Conservation (phyloP, 805 yeast genomes). For the Kazachstania bromeliacearum region DNA sequence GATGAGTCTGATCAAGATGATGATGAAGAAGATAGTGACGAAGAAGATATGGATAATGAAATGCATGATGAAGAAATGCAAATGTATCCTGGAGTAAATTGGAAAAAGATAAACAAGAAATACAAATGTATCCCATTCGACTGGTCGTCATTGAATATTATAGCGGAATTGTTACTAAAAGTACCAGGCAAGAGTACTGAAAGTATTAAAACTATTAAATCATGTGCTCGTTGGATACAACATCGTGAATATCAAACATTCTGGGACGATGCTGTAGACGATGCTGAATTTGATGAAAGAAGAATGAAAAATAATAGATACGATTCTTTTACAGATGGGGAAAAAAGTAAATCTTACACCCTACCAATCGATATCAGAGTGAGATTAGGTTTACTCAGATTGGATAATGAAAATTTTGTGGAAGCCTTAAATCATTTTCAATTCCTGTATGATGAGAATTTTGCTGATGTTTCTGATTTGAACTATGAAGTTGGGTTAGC, state of each 20-base stretch:
- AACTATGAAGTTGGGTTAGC: slow-evolving; percentile 68
- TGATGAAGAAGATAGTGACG: slow-evolving; percentile 11
- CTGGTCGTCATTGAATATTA: slow-evolving; percentile 82
- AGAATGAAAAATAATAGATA: slow-evolving; percentile 41
- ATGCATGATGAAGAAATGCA: slow-evolving; percentile 18
- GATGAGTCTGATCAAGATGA: slow-evolving; percentile 17
- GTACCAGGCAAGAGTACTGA: slow-evolving; percentile 42
- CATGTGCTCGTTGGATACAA: slow-evolving; percentile 77
- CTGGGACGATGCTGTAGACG: slow-evolving; percentile 45
- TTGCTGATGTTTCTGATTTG: slow-evolving; percentile 60
- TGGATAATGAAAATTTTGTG: slow-evolving; percentile 49
- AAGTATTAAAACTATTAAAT: slow-evolving; percentile 57
- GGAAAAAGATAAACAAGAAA: slow-evolving; percentile 23
- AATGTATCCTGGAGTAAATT: slow-evolving; percentile 21
- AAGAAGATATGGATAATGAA: slow-evolving; percentile 8
- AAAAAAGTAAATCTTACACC: slow-evolving; percentile 34
- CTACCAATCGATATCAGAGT: slow-evolving; percentile 84
- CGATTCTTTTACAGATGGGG: slow-evolving; percentile 31
- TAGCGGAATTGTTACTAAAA: slow-evolving; percentile 69
- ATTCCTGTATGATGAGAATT: slow-evolving; percentile 46
- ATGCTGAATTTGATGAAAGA: slow-evolving; percentile 76
- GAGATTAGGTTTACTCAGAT: slow-evolving; percentile 66
- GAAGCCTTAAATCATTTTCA: slow-evolving; percentile 70
- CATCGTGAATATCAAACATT: slow-evolving; percentile 44
- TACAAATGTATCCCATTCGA: slow-evolving; percentile 48